Percentiles rank a stretch among this genome's conserved stretches.
Conservation (phyloP, 805 yeast genomes). For the Candida ulmi region DNA sequence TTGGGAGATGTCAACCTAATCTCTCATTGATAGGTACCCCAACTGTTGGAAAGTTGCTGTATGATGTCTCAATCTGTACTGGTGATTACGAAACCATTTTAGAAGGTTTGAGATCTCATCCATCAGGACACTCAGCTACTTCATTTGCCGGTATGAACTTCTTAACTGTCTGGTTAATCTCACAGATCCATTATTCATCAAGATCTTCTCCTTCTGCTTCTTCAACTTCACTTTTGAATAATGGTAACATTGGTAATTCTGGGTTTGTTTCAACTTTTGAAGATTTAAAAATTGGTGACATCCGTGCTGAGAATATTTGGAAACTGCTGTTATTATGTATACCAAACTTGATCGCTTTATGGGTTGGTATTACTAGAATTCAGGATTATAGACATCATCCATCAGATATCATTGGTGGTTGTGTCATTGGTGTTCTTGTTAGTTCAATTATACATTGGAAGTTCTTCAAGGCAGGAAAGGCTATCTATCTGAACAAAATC, state of each 20-base stretch:
- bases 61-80: constrained; percentile 50
- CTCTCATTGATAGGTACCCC: constrained; percentile 28
- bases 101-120: constrained; percentile 78
- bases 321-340: constrained; percentile 41
- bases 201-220: background rate
- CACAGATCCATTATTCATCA: constrained; percentile 56
- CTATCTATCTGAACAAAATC: constrained; percentile 9
- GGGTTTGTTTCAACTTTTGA: background rate
- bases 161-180: constrained; percentile 54
- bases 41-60: constrained; percentile 9
- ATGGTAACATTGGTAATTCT: background rate
- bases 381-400: constrained; percentile 92
- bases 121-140: constrained; percentile 72
- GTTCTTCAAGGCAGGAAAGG: constrained; percentile 16
- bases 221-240: background rate
- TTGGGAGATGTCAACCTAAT: constrained; percentile 72
- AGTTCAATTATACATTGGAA: constrained; percentile 12
- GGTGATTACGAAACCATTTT: constrained; percentile 33
- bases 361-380: constrained; percentile 79
- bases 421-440: constrained; percentile 46
- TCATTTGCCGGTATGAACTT: constrained; percentile 64
- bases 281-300: background rate
- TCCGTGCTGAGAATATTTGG: constrained; percentile 44
- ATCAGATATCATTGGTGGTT: constrained; percentile 75
- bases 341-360: constrained; percentile 64